Evolutionary conservation across 345 rosid species (phyloP), one percentile per base, ranked within the genome.

Genomic region (Populus simonii): DNA sequence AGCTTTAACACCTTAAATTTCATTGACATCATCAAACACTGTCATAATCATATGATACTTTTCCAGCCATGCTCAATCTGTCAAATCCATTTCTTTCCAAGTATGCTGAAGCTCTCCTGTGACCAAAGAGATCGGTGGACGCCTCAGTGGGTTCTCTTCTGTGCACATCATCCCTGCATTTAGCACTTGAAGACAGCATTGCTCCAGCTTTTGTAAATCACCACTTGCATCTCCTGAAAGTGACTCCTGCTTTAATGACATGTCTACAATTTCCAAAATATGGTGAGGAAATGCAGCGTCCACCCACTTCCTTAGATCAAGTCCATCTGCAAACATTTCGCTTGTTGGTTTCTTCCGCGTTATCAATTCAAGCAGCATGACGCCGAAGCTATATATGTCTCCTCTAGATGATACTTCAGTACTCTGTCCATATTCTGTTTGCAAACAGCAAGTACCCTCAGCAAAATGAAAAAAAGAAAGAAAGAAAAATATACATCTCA

Each of bases 371-470:
- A 80, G 72, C 33, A 71, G 67, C 61, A 80, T 43, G 38, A 80
- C 39, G 16, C 79, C 83, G 41, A 31, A 80, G 57, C 83, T 75
- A 23, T 75, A 71, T 6, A 75, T 65, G 29, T 76, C 83, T 12
- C 83, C 83, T 23, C 25, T 71, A 12, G 59, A 27, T 22, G 76
- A 71, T 53, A 77, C 55, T 23, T 49, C 18, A n/a, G 15, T 59
- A 22, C 76, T 72, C 51, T 23, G 18, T 16, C 73, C 83, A 29
- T 71, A 76, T 36, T 78, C 72, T 78, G 80, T 23, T 11, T 11
- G 2, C 13, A 71, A 71, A 13, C 55, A 13, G 18, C 47, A 29
- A 7, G 33, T 7, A 23, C 6, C 17, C 35, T 20, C 17, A 31
- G 13, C 22, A 6, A 29, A 8, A 20, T 29, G 31, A 31, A 33